These are phyloP conservation scores for Ilyonectria mors-panacis DNA, from an alignment of 2,329 filamentous ascomycete species.

Conservation along the genomic window DNA sequence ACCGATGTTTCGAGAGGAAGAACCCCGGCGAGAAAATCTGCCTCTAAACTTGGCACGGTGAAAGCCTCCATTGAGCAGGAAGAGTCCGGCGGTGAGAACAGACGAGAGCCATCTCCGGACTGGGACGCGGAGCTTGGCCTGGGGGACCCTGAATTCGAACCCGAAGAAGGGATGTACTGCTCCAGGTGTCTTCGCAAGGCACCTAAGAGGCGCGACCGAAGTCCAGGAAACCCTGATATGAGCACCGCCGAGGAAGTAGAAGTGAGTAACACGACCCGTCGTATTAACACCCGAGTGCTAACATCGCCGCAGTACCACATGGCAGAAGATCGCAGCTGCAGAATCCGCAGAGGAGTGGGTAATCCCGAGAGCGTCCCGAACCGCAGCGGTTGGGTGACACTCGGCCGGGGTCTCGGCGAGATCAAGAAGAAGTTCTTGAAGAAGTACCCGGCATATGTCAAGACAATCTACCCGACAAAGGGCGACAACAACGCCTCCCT, in stretches of 20 bases:
- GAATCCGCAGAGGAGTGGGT: constrained; percentile 46
- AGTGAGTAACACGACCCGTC: constrained; percentile 22
- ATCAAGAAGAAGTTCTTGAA: constrained; percentile 45
- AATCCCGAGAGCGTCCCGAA: constrained; percentile 46
- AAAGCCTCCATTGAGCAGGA: neutral
- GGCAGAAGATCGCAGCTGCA: constrained; percentile 42
- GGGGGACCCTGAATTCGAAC: constrained; percentile 42
- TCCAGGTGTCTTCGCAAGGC: constrained; percentile 52
- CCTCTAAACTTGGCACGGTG: neutral
- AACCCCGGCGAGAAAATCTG: neutral
- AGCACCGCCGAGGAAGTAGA: constrained; percentile 39
- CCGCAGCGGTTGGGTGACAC: constrained; percentile 51
- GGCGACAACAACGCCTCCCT: constrained; percentile 34
- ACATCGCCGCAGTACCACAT: constrained; percentile 38
- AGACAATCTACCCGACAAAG: constrained; percentile 50
- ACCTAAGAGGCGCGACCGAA: constrained; percentile 43
- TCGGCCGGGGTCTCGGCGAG: constrained; percentile 27
- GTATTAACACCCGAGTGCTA: neutral
- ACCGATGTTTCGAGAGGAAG: neutral
- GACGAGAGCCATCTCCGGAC: constrained; percentile 44
- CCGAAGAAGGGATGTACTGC: constrained; percentile 50
- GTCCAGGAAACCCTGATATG: constrained; percentile 32
- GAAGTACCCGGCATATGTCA: constrained; percentile 46
- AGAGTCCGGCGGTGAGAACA: neutral
- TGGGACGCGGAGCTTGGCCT: constrained; percentile 46